Conservation (phyloP, 2,329 filamentous ascomycete species). For the Pseudogymnoascus sp. region DNA sequence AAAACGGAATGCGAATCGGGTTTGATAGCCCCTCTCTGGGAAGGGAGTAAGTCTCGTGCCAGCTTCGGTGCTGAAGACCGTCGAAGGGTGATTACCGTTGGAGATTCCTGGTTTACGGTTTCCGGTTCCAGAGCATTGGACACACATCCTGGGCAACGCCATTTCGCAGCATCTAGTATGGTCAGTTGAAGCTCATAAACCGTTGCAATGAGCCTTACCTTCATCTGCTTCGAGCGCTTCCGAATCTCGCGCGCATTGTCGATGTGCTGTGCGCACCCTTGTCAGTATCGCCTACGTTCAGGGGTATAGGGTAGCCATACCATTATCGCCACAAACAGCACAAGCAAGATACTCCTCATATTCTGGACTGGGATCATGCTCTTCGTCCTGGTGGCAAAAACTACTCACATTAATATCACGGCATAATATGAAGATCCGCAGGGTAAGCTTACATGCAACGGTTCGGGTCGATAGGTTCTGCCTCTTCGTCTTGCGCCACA, state of each 20-base stretch:
- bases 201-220: slow-evolving; percentile 41
- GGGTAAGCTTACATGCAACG: slow-evolving; percentile 53
- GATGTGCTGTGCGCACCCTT: slow-evolving; percentile 62
- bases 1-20: slow-evolving; percentile 71
- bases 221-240: slow-evolving; percentile 53
- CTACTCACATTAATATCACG: slow-evolving; percentile 40
- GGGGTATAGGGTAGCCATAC: background rate
- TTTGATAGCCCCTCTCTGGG: slow-evolving; percentile 54
- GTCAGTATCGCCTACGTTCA: slow-evolving; percentile 18
- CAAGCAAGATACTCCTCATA: slow-evolving; percentile 66
- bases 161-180: slow-evolving; percentile 39
- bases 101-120: slow-evolving; percentile 20
- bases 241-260: slow-evolving; percentile 74
- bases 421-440: slow-evolving; percentile 14
- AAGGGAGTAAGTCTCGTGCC: slow-evolving; percentile 63
- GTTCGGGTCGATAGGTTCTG: slow-evolving; percentile 43
- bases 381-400: slow-evolving; percentile 76
- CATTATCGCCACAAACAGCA: slow-evolving; percentile 17
- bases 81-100: slow-evolving; percentile 26
- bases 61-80: slow-evolving; percentile 57
- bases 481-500: slow-evolving; percentile 48
- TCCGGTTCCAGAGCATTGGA: slow-evolving; percentile 39
- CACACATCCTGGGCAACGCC: slow-evolving; percentile 51
- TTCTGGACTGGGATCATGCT: slow-evolving; percentile 72
- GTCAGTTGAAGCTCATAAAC: slow-evolving; percentile 13